Percentiles rank a stretch among this genome's conserved stretches.
Conservation (phyloP, 2,329 filamentous ascomycete species). For the Sphaerulina musiva region DNA sequence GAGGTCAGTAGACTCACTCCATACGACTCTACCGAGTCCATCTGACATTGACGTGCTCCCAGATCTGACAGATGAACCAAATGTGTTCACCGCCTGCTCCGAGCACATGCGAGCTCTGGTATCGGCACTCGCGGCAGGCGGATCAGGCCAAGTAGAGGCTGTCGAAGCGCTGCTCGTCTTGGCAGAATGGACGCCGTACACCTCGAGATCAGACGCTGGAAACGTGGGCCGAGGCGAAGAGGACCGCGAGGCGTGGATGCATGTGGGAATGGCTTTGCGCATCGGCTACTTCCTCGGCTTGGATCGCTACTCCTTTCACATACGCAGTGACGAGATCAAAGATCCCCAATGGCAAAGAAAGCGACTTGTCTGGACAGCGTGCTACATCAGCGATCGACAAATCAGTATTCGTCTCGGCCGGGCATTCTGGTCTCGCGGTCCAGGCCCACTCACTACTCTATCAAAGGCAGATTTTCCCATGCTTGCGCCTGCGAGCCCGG, state of each 20-base stretch:
- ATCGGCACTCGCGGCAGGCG: conserved; percentile 59
- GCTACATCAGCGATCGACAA: conserved; percentile 60
- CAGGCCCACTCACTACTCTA: conserved; percentile 59
- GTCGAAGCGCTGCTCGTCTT: conserved; percentile 64
- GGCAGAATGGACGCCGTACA: conserved; percentile 67
- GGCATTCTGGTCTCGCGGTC: conserved; percentile 67
- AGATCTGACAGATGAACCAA: conserved; percentile 57
- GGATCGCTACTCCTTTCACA: conserved; percentile 61
- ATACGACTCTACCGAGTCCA: not conserved
- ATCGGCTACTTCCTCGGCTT: conserved; percentile 64
- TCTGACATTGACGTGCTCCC: not conserved
- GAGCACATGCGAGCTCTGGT: conserved; percentile 64
- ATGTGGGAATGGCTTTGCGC: conserved; percentile 62
- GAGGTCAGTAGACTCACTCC: conserved; percentile 30
- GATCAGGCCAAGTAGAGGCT: conserved; percentile 61
- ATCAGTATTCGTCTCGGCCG: conserved; percentile 66
- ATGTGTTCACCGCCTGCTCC: conserved; percentile 59
- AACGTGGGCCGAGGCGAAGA: conserved; percentile 65
- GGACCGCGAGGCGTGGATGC: conserved; percentile 70
- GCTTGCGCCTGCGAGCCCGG: conserved; percentile 51
- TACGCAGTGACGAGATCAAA: conserved; percentile 51
- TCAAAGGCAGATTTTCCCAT: conserved; percentile 62
- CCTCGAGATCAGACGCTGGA: conserved; percentile 53
- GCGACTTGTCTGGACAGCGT: conserved; percentile 61
- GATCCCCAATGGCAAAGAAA: conserved; percentile 56